Conservation (phyloP, 139 green algal genomes). For the Dunaliella primolecta region DNA sequence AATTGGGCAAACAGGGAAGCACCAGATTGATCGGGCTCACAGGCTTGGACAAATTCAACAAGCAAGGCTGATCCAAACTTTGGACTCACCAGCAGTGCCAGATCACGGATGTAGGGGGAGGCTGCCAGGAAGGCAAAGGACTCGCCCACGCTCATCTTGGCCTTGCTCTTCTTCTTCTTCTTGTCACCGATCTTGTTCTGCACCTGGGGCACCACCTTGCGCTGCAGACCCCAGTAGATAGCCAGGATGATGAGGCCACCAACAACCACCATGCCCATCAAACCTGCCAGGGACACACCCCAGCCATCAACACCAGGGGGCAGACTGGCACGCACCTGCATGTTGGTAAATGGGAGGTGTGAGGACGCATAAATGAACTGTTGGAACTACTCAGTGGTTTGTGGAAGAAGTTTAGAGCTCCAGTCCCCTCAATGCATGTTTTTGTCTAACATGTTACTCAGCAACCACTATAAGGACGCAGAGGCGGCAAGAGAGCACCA, state of each 20-base stretch:
- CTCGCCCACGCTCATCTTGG: slow-evolving; percentile 91
- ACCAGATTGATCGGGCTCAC: too few relatives aligned
- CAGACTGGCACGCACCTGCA: slow-evolving; percentile 78
- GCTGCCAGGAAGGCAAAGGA: slow-evolving; percentile 91
- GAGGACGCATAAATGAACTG: too few relatives aligned
- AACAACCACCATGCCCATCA: slow-evolving; percentile 97
- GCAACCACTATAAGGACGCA: too few relatives aligned
- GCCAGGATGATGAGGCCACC: slow-evolving; percentile 74
- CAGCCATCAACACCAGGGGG: slow-evolving; percentile 94
- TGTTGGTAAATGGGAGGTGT: too few relatives aligned
- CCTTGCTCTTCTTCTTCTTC: slow-evolving; percentile 91
- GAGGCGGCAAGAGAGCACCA: too few relatives aligned
- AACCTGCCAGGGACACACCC: slow-evolving; percentile 89
- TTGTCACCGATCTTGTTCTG: slow-evolving; percentile 61
- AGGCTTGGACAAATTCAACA: too few relatives aligned
- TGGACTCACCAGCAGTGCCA: slow-evolving; percentile 79
- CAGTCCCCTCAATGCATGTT: too few relatives aligned
- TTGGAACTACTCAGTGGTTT: too few relatives aligned
- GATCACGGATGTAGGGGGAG: slow-evolving; percentile 93
- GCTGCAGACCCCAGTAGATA: slow-evolving; percentile 88
- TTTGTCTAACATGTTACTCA: too few relatives aligned
- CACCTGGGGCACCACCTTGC: slow-evolving; percentile 76
- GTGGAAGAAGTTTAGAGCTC: too few relatives aligned
- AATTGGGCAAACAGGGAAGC: too few relatives aligned
- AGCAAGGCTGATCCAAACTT: background rate